phyloP scores from a whole-genome alignment of 2,329 filamentous ascomycete species.

The Cercospora sp. region DNA sequence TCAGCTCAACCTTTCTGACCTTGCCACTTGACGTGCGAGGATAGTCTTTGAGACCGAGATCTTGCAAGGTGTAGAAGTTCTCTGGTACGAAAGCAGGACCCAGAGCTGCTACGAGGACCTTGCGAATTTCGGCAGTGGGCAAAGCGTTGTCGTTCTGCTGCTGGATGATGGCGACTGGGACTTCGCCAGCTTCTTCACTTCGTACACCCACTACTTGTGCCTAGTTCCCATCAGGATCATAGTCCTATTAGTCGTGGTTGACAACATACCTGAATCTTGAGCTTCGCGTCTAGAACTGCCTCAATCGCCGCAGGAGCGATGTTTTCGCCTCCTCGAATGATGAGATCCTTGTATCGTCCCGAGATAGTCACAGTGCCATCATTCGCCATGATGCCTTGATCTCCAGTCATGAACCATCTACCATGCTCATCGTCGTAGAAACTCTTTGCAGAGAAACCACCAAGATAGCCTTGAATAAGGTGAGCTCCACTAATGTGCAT shows the following conservation, averaged over 20 bases:
- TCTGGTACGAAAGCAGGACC: constrained; percentile 18
- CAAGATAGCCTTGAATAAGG: constrained; percentile 18
- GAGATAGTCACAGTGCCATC: constrained; percentile 12
- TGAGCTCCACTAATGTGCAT: constrained; percentile 14
- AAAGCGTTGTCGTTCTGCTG: neutral
- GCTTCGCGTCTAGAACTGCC: neutral
- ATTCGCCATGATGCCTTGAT: constrained; percentile 18
- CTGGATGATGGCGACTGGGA: constrained; percentile 25
- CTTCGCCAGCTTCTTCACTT: constrained; percentile 24
- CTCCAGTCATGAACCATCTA: constrained; percentile 22
- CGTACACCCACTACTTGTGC: constrained; percentile 25
- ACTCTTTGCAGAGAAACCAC: neutral
- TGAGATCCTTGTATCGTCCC: constrained; percentile 24
- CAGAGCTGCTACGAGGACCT: constrained; percentile 8
- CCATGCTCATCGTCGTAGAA: constrained; percentile 17
- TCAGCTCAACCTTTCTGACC: constrained; percentile 20
- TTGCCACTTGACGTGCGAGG: constrained; percentile 22
- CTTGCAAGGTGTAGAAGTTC: constrained; percentile 18
- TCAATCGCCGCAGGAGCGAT: constrained; percentile 23
- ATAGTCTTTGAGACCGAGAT: constrained; percentile 23
- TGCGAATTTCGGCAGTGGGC: neutral
- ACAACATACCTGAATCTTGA: neutral
- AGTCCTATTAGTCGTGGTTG: too few relatives aligned
- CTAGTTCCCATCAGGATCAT: neutral
- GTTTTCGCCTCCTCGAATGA: constrained; percentile 23